Percentiles rank a stretch among this genome's conserved stretches.
phyloP scores from a whole-genome alignment of 1,284 basidiomycete species.

The Golubevia sp. region DNA sequence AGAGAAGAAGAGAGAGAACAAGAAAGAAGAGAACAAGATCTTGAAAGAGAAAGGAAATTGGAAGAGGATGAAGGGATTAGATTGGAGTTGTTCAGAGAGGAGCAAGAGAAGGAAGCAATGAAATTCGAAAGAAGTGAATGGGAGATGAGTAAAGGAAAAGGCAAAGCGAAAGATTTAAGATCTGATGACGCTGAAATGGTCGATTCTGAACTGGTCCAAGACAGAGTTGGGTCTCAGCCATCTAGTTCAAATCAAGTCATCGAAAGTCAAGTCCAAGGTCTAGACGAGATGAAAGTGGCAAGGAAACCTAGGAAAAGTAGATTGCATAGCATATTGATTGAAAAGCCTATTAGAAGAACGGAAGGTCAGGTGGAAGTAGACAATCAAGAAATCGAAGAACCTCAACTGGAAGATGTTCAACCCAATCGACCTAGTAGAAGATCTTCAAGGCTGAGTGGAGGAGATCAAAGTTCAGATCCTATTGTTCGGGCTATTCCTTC shows the following conservation, averaged over 20 bases:
- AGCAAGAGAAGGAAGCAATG: not conserved
- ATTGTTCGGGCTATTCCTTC: too few species aligned
- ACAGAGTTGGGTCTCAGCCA: too few species aligned
- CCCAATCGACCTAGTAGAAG: too few species aligned
- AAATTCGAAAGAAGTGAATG: not conserved
- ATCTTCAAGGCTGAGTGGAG: not conserved
- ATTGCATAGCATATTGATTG: not conserved
- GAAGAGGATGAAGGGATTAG: not conserved
- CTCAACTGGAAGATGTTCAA: not conserved
- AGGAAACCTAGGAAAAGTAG: not conserved
- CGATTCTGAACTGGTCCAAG: too few species aligned
- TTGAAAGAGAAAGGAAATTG: not conserved
- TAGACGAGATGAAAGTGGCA: not conserved
- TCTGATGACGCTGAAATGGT: not conserved
- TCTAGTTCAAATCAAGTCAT: not conserved
- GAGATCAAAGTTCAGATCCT: not conserved
- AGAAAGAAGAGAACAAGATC: not conserved
- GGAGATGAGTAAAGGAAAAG: not conserved
- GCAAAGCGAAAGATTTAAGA: not conserved
- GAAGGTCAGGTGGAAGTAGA: not conserved
- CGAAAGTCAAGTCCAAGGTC: too few species aligned
- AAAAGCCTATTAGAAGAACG: not conserved
- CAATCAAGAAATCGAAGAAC: not conserved
- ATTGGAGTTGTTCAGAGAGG: too few species aligned
- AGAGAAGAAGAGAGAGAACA: constrained; percentile 7